A percentile compares a stretch with the other conserved stretches of the same genome.
phyloP scores from a whole-genome alignment of 257 asterid genomes.

The Lithospermum erythrorhizon region DNA sequence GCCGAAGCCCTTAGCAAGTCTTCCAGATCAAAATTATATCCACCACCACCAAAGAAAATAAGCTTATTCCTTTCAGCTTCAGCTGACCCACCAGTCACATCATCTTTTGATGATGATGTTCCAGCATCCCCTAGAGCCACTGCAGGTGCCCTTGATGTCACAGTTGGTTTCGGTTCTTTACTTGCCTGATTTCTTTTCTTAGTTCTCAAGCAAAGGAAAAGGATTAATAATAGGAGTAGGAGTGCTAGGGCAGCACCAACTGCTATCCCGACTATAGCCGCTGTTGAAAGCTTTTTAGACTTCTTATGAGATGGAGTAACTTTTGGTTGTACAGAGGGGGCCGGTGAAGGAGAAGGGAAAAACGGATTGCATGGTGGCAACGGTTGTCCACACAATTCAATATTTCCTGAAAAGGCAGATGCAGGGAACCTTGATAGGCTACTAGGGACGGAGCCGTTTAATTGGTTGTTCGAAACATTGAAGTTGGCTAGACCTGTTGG shows the following conservation, averaged over 20 bases:
- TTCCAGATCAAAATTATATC: slow-evolving; percentile 65
- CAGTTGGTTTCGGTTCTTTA: slow-evolving; percentile 40
- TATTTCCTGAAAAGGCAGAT: slow-evolving; percentile 58
- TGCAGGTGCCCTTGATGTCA: slow-evolving; percentile 15
- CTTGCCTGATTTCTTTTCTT: slow-evolving; percentile 11
- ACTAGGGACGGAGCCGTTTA: slow-evolving; percentile 78
- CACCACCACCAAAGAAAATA: slow-evolving; percentile 50
- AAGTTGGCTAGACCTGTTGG: slow-evolving; percentile 33
- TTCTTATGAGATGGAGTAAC: slow-evolving; percentile 6
- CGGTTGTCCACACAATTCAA: slow-evolving; percentile 70
- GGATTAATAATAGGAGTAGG: slow-evolving; percentile 34
- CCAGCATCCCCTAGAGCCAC: slow-evolving; percentile 35
- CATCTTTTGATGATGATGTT: slow-evolving; percentile 72
- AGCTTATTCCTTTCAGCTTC: slow-evolving; percentile 67
- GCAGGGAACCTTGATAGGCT: slow-evolving; percentile 45
- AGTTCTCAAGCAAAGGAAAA: slow-evolving; percentile 32
- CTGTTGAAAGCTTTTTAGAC: slow-evolving; percentile 49
- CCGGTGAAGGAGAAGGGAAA: slow-evolving; percentile 67
- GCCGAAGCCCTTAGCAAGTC: slow-evolving; percentile 74
- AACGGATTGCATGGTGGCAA: slow-evolving; percentile 77
- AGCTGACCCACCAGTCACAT: slow-evolving; percentile 45
- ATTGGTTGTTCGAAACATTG: slow-evolving; percentile 51
- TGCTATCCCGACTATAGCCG: slow-evolving; percentile 58
- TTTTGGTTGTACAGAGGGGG: slow-evolving; percentile 28
- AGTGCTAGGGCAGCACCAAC: slow-evolving; percentile 37